A percentile compares a stretch with the other conserved stretches of the same genome.
phyloP scores from a whole-genome alignment of 345 rosid species.

The Hirschfeldia incana region DNA sequence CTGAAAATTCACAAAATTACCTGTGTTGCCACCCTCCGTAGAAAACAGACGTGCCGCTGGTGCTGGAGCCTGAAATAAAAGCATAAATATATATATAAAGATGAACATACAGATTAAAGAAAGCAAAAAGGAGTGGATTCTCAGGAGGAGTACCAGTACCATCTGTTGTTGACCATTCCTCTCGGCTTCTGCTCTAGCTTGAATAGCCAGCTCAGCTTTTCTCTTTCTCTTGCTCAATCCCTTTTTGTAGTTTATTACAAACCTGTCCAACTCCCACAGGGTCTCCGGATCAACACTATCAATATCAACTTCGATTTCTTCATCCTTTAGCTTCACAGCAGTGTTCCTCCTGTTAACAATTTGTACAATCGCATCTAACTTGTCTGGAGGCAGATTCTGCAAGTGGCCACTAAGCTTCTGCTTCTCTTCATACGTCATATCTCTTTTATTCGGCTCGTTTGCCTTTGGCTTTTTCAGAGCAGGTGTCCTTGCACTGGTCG shows the following conservation, averaged over 20 bases:
- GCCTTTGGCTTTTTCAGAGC: conserved; percentile 95
- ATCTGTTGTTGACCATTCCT: conserved; percentile 55
- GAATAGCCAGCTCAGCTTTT: conserved; percentile 87
- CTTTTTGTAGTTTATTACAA: conserved; percentile 91
- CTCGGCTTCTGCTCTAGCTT: conserved; percentile 73
- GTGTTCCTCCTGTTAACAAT: conserved; percentile 93
- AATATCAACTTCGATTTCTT: conserved; percentile 96
- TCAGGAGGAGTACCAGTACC: conserved; percentile 44
- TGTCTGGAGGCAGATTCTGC: conserved; percentile 87
- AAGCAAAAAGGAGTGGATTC: not conserved
- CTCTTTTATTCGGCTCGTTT: conserved; percentile 91
- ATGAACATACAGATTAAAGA: not conserved
- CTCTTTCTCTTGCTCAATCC: conserved; percentile 96
- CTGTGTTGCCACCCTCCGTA: conserved; percentile 58
- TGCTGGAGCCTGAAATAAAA: conserved; percentile 50
- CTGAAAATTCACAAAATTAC: conserved; percentile 37
- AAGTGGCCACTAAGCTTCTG: conserved; percentile 92
- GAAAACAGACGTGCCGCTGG: conserved; percentile 50
- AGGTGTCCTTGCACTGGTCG: conserved; percentile 68
- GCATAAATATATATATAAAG: not conserved
- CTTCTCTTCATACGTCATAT: conserved; percentile 97
- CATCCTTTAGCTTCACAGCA: conserved; percentile 72
- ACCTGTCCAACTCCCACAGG: conserved; percentile 98
- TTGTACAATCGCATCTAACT: conserved; percentile 90
- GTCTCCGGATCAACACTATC: conserved; percentile 97